A percentile compares a stretch with the other conserved stretches of the same genome.
These are phyloP conservation scores for Nemania sp. DNA, from an alignment of 2,329 filamentous ascomycete genomes.

Conservation along the genomic window DNA sequence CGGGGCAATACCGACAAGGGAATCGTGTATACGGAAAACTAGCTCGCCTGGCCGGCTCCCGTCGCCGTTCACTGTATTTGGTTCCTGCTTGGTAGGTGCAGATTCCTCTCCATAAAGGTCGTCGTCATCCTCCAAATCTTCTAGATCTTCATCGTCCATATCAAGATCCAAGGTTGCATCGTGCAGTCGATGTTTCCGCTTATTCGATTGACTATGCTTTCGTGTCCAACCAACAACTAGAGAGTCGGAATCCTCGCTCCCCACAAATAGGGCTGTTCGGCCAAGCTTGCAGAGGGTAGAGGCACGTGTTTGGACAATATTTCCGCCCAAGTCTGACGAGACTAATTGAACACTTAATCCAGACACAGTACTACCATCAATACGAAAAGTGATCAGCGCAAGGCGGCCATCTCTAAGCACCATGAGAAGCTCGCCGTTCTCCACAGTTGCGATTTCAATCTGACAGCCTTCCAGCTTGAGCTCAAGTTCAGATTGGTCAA, in stretches of 20 bases:
- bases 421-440: slow-evolving; percentile 82
- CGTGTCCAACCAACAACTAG: slow-evolving; percentile 78
- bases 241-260: slow-evolving; percentile 83
- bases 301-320: slow-evolving; percentile 61
- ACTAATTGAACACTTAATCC: slow-evolving; percentile 76
- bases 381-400: slow-evolving; percentile 75
- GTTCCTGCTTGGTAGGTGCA: slow-evolving; percentile 40
- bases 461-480: slow-evolving; percentile 80
- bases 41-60: slow-evolving; percentile 64
- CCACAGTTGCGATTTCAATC: slow-evolving; percentile 74
- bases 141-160: slow-evolving; percentile 55
- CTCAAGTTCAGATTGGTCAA: slow-evolving; percentile 80
- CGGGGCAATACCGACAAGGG: slow-evolving; percentile 75
- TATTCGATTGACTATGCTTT: slow-evolving; percentile 62
- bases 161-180: slow-evolving; percentile 57
- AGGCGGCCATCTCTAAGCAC: slow-evolving; percentile 76
- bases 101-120: slow-evolving; percentile 66
- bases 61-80: slow-evolving; percentile 44
- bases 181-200: slow-evolving; percentile 63
- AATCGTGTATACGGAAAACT: slow-evolving; percentile 76
- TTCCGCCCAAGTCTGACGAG: slow-evolving; percentile 63
- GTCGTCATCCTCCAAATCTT: slow-evolving; percentile 63
- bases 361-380: slow-evolving; percentile 90
- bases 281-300: slow-evolving; percentile 72
- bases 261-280: slow-evolving; percentile 75